Base-by-base conservation (phyloP, 306 rosid species). In the Vigna unguiculata region DNA sequence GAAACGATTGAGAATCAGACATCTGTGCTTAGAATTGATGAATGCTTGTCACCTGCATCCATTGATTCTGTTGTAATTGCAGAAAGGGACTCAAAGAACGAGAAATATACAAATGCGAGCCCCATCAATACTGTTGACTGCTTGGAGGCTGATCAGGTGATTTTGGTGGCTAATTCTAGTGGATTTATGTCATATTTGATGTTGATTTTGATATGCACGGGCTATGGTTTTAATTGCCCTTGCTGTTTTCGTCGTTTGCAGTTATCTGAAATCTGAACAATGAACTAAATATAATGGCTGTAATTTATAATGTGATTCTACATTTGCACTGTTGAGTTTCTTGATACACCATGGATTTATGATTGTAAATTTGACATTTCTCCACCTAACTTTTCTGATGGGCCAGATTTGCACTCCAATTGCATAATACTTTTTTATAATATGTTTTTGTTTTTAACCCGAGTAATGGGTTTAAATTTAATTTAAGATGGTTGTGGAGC, bases 61-160 rank as follows among this genome's bases (percentile, higher is more conserved):
- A 90, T 90, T 15, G 98, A 91, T 88, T 95, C 97, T 9, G 97
- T 89, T 73, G 96, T 92, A 32, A 86, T 95, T 80, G 93, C 85
- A 8, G 97, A 88, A 82, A 86, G 92, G 75, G 97, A 93, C 79
- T 79, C 90, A n/a, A 90, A 86, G 83, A 88, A 78, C 80, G 92
- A 86, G 17, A 91, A 81, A 77, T 91, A 79, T 74, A 36, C 93
- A 11, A 78, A 77, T 81, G 78, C 80, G 3, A 88, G 91, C 76
- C 93, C 92, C 69, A 85, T 88, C 72, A 86, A 81, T 79, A 61
- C 93, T 20, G 90, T 83, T 17, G 91, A 88, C 78, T 89, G 93
- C 86, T 77, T 93, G 73, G 98, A 91, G 72, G 86, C 91, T 65
- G 93, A 93, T 83, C 98, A 89, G 93, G 95, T 91, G 74, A 75